Evolutionary conservation across 1,284 basidiomycete genomes (phyloP).

Genomic region (Mrakiaceae sp.): DNA sequence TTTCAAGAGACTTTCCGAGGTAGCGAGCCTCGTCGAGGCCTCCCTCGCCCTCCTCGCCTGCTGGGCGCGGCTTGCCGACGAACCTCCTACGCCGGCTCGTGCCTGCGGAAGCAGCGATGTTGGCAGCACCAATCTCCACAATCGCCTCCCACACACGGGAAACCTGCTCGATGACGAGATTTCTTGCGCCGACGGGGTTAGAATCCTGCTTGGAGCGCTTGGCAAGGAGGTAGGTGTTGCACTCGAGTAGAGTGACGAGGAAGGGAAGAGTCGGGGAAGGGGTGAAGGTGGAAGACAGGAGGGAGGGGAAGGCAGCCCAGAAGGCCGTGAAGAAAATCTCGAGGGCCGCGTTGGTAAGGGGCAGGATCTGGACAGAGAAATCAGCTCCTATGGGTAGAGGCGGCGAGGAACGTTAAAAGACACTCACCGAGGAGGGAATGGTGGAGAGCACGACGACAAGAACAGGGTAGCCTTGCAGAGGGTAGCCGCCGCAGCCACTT

Average conservation of each 20-base stretch:
- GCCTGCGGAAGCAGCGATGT: no score
- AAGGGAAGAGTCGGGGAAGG: neutral
- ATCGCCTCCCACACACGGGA: no score
- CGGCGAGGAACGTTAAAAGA: conserved; percentile 12
- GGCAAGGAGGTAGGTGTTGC: conserved; percentile 7
- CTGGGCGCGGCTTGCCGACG: no score
- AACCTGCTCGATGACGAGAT: no score
- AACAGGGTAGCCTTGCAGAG: conserved; percentile 61
- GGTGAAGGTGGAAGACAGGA: conserved; percentile 6
- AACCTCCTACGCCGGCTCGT: no score
- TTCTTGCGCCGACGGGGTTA: no score
- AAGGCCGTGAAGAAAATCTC: conserved; percentile 55
- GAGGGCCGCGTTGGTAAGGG: conserved; percentile 30
- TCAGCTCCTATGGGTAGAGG: neutral
- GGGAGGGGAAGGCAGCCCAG: conserved; percentile 47
- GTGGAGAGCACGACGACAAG: conserved; percentile 67
- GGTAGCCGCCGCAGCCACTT: conserved; percentile 61
- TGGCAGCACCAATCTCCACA: no score
- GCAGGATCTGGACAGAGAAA: conserved; percentile 24
- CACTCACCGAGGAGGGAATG: conserved; percentile 42
- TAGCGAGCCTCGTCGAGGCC: conserved; percentile 32
- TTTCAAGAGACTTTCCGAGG: conserved; percentile 40
- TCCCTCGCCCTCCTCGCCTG: conserved; percentile 37
- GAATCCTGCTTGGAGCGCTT: conserved; percentile 11
- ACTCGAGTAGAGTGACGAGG: conserved; percentile 10